Conservation (phyloP, 2,329 filamentous ascomycete genomes). For the Cladosporium sp. region DNA sequence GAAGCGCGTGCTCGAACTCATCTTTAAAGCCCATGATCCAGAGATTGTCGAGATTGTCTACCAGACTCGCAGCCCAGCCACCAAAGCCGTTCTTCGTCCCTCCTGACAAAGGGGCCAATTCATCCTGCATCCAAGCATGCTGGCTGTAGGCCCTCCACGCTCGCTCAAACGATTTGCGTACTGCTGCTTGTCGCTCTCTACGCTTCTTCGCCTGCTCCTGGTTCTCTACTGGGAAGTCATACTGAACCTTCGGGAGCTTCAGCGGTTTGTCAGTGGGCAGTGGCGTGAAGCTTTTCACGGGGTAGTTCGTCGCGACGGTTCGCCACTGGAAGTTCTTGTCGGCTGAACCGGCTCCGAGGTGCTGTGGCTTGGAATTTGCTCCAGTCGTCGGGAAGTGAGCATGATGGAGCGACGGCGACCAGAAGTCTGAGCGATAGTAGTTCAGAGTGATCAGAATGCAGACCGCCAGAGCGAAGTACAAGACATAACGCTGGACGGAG, state of each 20-base stretch:
- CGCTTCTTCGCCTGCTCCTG: slow-evolving; percentile 35
- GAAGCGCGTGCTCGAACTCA: slow-evolving; percentile 51
- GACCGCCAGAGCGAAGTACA: slow-evolving; percentile 40
- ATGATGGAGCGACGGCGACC: not conserved
- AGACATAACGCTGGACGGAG: slow-evolving; percentile 41
- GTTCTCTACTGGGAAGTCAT: slow-evolving; percentile 43
- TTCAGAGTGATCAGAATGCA: slow-evolving; percentile 42
- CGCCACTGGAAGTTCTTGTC: slow-evolving; percentile 43
- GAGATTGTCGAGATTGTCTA: slow-evolving; percentile 50
- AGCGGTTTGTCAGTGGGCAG: slow-evolving; percentile 43
- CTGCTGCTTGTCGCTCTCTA: slow-evolving; percentile 41
- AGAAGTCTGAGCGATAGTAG: slow-evolving; percentile 34
- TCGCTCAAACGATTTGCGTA: slow-evolving; percentile 47
- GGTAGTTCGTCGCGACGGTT: slow-evolving; percentile 44
- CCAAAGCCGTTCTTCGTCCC: slow-evolving; percentile 46
- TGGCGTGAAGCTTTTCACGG: slow-evolving; percentile 39
- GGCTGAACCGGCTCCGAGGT: not conserved
- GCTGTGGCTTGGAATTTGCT: not conserved
- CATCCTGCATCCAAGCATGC: slow-evolving; percentile 53
- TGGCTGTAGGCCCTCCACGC: slow-evolving; percentile 49
- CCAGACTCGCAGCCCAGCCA: slow-evolving; percentile 51
- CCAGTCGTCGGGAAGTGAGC: not conserved
- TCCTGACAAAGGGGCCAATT: slow-evolving; percentile 49
- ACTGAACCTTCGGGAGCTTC: slow-evolving; percentile 47
- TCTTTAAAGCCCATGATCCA: slow-evolving; percentile 52